These are phyloP conservation scores for Paecilomyces formosus DNA, from an alignment of 2,329 filamentous ascomycete genomes.

Conservation along the genomic window DNA sequence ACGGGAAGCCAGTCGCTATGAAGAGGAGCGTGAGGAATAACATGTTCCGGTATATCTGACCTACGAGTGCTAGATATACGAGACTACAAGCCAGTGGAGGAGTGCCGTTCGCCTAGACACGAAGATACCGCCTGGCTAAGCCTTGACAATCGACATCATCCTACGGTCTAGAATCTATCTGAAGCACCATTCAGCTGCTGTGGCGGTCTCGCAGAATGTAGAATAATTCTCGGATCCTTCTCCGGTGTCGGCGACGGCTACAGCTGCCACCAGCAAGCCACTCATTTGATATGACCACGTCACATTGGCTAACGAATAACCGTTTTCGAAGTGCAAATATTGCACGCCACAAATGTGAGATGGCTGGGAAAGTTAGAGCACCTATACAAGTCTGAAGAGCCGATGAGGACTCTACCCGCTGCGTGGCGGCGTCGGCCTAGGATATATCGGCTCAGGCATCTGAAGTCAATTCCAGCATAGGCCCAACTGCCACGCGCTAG, in stretches of 20 bases:
- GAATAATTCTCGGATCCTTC: neutral
- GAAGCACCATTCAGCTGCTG: neutral
- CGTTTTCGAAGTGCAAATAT: neutral
- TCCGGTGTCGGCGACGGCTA: neutral
- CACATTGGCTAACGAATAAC: neutral
- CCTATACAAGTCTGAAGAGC: neutral
- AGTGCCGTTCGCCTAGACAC: neutral
- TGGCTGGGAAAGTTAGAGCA: neutral
- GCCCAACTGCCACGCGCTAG: neutral
- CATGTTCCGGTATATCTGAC: slow-evolving; percentile 64
- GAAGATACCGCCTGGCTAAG: neutral
- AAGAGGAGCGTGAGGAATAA: slow-evolving; percentile 68
- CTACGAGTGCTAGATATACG: neutral
- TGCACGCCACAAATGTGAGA: neutral
- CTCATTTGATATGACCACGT: neutral
- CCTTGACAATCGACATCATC: neutral
- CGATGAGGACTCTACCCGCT: neutral
- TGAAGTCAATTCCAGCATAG: neutral
- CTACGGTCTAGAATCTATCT: neutral
- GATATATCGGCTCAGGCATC: too few species aligned
- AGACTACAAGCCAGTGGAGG: neutral
- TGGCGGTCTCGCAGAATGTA: neutral
- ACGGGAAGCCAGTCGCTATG: slow-evolving; percentile 64
- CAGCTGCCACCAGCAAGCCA: neutral
- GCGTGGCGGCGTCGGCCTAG: too few species aligned